Percentiles rank a stretch among this genome's conserved stretches.
Evolutionary conservation across 148 eudicot species (phyloP).

Genomic region (Silene uniflora): DNA sequence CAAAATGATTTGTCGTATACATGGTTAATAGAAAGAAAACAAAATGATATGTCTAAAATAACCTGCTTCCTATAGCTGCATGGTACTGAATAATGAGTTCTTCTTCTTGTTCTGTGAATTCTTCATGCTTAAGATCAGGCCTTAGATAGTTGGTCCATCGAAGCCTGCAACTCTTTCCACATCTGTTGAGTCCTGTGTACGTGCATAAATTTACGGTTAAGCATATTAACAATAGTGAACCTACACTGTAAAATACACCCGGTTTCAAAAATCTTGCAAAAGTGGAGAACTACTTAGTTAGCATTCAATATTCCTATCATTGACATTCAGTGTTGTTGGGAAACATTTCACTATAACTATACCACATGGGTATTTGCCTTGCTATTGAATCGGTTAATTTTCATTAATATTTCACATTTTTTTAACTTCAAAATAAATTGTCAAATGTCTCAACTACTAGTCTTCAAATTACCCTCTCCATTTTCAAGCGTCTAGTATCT

Average conservation of each 20-base stretch:
- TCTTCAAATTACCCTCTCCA: too few species aligned
- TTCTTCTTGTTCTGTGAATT: conserved; percentile 81
- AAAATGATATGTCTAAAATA: neutral
- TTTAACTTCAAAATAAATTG: too few species aligned
- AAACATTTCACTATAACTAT: neutral
- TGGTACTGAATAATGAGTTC: conserved; percentile 76
- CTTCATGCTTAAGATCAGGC: conserved; percentile 90
- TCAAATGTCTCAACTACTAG: too few species aligned
- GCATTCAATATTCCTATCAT: neutral
- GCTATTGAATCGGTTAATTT: neutral
- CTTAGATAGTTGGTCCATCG: conserved; percentile 95
- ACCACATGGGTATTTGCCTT: neutral
- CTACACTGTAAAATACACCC: too few species aligned
- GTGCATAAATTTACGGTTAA: neutral
- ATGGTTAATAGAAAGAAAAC: neutral
- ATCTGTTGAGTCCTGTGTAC: conserved; percentile 74
- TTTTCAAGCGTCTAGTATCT: too few species aligned
- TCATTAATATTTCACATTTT: neutral
- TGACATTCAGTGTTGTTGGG: neutral
- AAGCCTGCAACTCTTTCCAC: conserved; percentile 96
- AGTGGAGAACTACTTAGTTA: neutral
- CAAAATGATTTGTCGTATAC: neutral
- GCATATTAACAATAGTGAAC: neutral
- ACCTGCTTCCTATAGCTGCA: conserved; percentile 91
- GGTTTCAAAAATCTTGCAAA: neutral